Conservation (phyloP, 768 basidiomycete species). For the Lactifluus subvellereus region DNA sequence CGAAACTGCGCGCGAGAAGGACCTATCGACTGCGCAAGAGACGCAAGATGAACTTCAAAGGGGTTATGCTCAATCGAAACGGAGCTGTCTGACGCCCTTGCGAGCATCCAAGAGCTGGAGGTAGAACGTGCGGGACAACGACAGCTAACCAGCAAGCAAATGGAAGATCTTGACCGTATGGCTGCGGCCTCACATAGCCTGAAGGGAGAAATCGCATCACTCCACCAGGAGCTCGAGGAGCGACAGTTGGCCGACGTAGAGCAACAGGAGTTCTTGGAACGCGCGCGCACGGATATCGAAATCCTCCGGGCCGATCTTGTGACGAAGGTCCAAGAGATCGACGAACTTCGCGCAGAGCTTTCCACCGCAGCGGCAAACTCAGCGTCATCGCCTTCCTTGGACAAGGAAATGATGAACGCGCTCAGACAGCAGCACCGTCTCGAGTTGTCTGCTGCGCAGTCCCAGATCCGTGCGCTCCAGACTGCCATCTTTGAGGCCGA, state of each 20-base stretch:
- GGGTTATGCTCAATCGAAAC: conserved; percentile 56
- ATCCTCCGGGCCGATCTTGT: conserved; percentile 54
- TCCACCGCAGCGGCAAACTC: conserved; percentile 38
- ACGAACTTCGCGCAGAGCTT: conserved; percentile 45
- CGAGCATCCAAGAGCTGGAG: conserved; percentile 54
- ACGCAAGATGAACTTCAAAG: conserved; percentile 55
- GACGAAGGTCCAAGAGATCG: conserved; percentile 62
- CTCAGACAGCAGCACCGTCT: conserved; percentile 71
- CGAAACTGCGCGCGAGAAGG: conserved; percentile 46
- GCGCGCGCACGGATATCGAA: conserved; percentile 67
- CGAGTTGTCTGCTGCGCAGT: conserved; percentile 75
- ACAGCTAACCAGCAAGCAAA: conserved; percentile 47
- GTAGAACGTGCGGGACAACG: conserved; percentile 56
- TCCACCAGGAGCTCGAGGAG: conserved; percentile 51
- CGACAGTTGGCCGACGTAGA: conserved; percentile 47
- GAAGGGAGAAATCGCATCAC: conserved; percentile 46
- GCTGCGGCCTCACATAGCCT: conserved; percentile 40
- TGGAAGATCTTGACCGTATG: conserved; percentile 56
- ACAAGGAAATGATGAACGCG: conserved; percentile 68
- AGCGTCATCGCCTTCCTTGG: conserved; percentile 49
- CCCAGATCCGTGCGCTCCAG: conserved; percentile 73
- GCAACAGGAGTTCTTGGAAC: conserved; percentile 54
- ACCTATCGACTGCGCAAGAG: conserved; percentile 42
- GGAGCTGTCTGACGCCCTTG: conserved; percentile 50
- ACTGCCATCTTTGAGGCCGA: conserved; percentile 68